phyloP scores from a whole-genome alignment of 306 rosid genomes.

The Datisca glomerata region DNA sequence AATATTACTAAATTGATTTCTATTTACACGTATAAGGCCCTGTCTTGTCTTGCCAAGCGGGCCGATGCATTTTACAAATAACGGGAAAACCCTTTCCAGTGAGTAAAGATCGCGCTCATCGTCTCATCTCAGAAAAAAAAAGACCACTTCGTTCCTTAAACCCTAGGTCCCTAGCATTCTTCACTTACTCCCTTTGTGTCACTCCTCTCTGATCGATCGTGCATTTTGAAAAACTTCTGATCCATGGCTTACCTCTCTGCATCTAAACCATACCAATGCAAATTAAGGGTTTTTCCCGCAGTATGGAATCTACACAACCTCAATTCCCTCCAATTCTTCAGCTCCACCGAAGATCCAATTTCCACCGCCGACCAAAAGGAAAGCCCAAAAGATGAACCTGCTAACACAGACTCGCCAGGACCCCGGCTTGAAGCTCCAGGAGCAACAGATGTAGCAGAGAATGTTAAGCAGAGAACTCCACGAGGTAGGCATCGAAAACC shows the following conservation, averaged over 20 bases:
- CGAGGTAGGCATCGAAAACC: slow-evolving; percentile 28
- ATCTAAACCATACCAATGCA: slow-evolving; percentile 40
- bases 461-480: slow-evolving; percentile 13
- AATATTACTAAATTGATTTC: too few relatives aligned
- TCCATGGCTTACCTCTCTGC: slow-evolving; percentile 44
- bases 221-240: background rate
- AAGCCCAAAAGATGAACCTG: slow-evolving; percentile 3
- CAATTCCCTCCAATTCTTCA: slow-evolving; percentile 21
- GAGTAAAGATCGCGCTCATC: too few relatives aligned
- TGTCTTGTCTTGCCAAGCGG: too few relatives aligned
- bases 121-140: too few relatives aligned
- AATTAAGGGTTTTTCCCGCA: slow-evolving; percentile 16
- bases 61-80: too few relatives aligned
- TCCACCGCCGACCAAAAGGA: background rate
- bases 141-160: background rate
- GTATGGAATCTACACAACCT: slow-evolving; percentile 12
- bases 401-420: slow-evolving; percentile 6
- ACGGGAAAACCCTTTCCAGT: too few relatives aligned
- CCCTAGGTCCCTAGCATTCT: too few relatives aligned
- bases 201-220: background rate
- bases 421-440: background rate
- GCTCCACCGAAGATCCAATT: slow-evolving; percentile 11
- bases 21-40: too few relatives aligned
- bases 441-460: slow-evolving; percentile 4
- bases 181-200: too few relatives aligned